Conservation (phyloP, 2,329 filamentous ascomycete genomes). For the Fusarium protoensiforme region DNA sequence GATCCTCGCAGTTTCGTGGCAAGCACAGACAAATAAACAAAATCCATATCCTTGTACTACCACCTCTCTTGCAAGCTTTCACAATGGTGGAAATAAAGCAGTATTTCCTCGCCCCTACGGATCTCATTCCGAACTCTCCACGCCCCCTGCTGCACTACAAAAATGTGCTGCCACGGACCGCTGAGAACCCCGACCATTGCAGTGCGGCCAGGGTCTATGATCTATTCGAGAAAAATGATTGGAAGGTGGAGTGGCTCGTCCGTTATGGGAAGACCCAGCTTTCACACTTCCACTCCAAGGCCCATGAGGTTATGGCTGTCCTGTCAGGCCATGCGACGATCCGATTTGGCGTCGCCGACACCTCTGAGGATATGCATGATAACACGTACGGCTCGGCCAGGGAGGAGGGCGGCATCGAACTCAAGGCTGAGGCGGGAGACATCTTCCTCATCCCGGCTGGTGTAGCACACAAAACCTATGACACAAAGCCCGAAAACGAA, state of each 20-base stretch:
- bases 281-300: conserved; percentile 67
- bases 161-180: conserved; percentile 8
- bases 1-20: not conserved
- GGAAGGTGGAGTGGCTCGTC: conserved; percentile 66
- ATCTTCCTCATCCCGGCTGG: conserved; percentile 69
- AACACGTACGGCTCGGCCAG: conserved; percentile 52
- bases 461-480: conserved; percentile 64
- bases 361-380: conserved; percentile 49
- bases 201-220: conserved; percentile 52
- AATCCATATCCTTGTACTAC: not conserved
- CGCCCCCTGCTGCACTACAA: conserved; percentile 64
- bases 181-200: conserved; percentile 20
- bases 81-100: conserved; percentile 44
- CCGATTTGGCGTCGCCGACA: conserved; percentile 65
- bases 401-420: conserved; percentile 61
- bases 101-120: conserved; percentile 55
- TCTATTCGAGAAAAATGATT: conserved; percentile 59
- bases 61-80: not conserved
- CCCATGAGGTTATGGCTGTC: conserved; percentile 69
- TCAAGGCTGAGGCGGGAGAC: conserved; percentile 62
- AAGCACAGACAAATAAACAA: not conserved
- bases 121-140: conserved; percentile 62
- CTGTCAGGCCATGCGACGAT: conserved; percentile 64
- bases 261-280: conserved; percentile 65
- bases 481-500: conserved; percentile 50